These are phyloP conservation scores for Phialophora macrospora DNA, from an alignment of 2,329 filamentous ascomycete species.

Conservation along the genomic window DNA sequence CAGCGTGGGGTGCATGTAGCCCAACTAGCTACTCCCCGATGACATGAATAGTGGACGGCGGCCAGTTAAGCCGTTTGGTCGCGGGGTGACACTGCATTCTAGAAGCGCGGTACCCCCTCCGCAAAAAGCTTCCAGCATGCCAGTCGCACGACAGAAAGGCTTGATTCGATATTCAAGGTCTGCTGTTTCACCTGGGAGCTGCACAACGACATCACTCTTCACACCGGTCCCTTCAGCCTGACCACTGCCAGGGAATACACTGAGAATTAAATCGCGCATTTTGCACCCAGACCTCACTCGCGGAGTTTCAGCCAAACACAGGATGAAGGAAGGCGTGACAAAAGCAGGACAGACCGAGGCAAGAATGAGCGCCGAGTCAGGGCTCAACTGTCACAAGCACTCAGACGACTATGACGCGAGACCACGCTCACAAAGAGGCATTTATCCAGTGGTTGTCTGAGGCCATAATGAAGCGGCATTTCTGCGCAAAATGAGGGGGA, in stretches of 20 bases:
- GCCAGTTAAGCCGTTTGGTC: not conserved
- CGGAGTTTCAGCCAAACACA: not conserved
- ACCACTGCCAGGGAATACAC: not conserved
- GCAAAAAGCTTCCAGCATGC: not conserved
- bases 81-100: not conserved
- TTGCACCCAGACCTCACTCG: conserved; percentile 8
- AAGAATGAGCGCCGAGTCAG: not conserved
- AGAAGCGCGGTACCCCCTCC: not conserved
- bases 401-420: not conserved
- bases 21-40: not conserved
- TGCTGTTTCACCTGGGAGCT: conserved; percentile 3
- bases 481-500: not conserved
- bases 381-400: not conserved
- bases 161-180: conserved; percentile 7
- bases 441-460: not conserved
- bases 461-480: not conserved
- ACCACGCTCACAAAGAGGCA: not conserved
- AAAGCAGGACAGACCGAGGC: not conserved
- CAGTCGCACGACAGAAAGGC: conserved; percentile 1
- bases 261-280: conserved; percentile 27
- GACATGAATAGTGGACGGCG: not conserved
- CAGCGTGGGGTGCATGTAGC: not conserved
- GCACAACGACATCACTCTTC: conserved; percentile 18
- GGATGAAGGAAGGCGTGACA: not conserved
- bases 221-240: conserved; percentile 2